phyloP scores from a whole-genome alignment of 2,329 filamentous ascomycete genomes.

The Chaetomium sp. region DNA sequence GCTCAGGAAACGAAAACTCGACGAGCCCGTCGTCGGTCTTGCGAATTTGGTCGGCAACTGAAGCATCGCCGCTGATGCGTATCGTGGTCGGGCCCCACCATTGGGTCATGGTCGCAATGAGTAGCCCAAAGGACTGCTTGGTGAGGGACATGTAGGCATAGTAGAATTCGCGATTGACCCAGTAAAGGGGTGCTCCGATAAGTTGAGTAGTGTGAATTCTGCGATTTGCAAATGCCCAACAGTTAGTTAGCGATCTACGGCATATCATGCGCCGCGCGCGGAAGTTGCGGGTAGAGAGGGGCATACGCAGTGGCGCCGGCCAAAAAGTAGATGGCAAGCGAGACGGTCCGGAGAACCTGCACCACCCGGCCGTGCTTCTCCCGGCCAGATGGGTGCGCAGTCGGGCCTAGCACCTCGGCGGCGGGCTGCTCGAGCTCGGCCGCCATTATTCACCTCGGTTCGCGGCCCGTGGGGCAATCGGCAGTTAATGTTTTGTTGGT shows the following conservation, averaged over 20 bases:
- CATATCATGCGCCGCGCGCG: too few species aligned
- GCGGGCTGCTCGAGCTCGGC: constrained; percentile 32
- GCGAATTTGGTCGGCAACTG: constrained; percentile 67
- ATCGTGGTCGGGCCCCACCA: constrained; percentile 83
- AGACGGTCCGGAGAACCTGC: constrained; percentile 47
- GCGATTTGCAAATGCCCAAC: background rate
- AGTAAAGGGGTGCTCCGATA: constrained; percentile 68
- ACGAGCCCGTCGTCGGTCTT: constrained; percentile 65
- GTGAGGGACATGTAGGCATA: constrained; percentile 83
- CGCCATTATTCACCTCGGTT: constrained; percentile 19
- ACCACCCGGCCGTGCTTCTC: constrained; percentile 44
- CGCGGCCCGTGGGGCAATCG: background rate
- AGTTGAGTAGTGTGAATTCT: constrained; percentile 67
- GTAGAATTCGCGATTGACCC: constrained; percentile 69
- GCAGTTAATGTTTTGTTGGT: too few species aligned
- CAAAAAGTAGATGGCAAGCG: constrained; percentile 47
- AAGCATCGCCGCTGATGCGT: constrained; percentile 75
- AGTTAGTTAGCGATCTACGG: background rate
- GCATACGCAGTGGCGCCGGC: constrained; percentile 44
- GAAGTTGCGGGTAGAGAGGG: background rate
- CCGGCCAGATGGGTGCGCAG: constrained; percentile 48
- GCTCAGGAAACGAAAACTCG: constrained; percentile 72
- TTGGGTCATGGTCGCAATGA: constrained; percentile 73
- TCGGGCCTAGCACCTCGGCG: constrained; percentile 4
- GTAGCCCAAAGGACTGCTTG: constrained; percentile 74